Evolutionary conservation across 257 asterid genomes (phyloP).

Genomic region (Haberlea rhodopensis): DNA sequence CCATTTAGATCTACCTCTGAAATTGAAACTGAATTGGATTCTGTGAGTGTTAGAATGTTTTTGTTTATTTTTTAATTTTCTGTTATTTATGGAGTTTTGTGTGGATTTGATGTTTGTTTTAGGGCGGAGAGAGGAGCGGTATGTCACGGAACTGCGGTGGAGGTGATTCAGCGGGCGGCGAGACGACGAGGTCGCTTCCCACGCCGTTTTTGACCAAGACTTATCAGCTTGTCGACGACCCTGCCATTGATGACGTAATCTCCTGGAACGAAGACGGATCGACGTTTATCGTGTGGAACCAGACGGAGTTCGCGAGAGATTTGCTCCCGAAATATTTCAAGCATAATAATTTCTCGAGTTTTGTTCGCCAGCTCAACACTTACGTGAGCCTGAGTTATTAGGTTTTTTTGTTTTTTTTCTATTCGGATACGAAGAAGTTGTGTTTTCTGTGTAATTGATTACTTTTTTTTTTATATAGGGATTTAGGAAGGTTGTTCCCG

Average conservation of each 20-base stretch:
- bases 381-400: slow-evolving; percentile 45
- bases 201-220: slow-evolving; percentile 91
- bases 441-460: slow-evolving; percentile 1
- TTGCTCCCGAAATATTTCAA: slow-evolving; percentile 85
- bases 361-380: slow-evolving; percentile 87
- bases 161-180: slow-evolving; percentile 39
- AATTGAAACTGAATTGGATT: neutral
- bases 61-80: too few species aligned
- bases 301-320: slow-evolving; percentile 77
- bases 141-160: slow-evolving; percentile 34
- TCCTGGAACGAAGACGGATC: slow-evolving; percentile 95
- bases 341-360: slow-evolving; percentile 88
- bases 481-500: slow-evolving; percentile 85
- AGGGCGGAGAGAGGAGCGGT: slow-evolving; percentile 16
- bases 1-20: neutral
- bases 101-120: neutral
- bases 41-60: neutral
- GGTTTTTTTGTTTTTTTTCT: neutral
- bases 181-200: slow-evolving; percentile 48
- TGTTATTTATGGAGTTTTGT: too few species aligned
- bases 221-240: slow-evolving; percentile 78
- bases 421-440: too few species aligned
- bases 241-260: slow-evolving; percentile 57
- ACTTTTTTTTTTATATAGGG: slow-evolving; percentile 45
- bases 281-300: slow-evolving; percentile 78